A percentile compares a stretch with the other conserved stretches of the same genome.
These are phyloP conservation scores for Byssoonygena ceratinophila DNA, from an alignment of 2,329 filamentous ascomycete species.

Conservation along the genomic window DNA sequence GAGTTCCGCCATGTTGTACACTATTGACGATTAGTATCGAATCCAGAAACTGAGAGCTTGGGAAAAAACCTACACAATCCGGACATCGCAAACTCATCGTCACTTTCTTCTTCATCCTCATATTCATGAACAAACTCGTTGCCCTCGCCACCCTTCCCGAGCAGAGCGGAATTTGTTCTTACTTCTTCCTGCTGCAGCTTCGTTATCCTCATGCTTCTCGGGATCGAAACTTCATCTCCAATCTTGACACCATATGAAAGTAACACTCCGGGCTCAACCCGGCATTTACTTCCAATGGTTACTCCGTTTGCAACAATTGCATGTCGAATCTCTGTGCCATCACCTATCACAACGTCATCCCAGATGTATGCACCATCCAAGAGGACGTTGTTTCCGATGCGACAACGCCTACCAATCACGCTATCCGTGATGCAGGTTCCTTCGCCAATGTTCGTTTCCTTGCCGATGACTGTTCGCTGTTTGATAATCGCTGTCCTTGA, in stretches of 20 bases:
- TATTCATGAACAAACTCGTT: slow-evolving; percentile 57
- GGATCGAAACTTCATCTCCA: slow-evolving; percentile 46
- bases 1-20: slow-evolving; percentile 44
- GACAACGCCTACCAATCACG: slow-evolving; percentile 72
- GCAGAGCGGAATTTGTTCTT: slow-evolving; percentile 42
- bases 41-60: background rate
- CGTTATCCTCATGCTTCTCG: slow-evolving; percentile 35
- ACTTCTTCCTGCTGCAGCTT: slow-evolving; percentile 37
- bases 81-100: slow-evolving; percentile 51
- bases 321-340: slow-evolving; percentile 58
- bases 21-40: slow-evolving; percentile 18
- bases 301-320: slow-evolving; percentile 68
- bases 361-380: slow-evolving; percentile 77
- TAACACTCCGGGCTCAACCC: slow-evolving; percentile 60
- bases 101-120: slow-evolving; percentile 55
- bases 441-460: slow-evolving; percentile 63
- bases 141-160: slow-evolving; percentile 50
- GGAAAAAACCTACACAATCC: slow-evolving; percentile 10
- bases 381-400: slow-evolving; percentile 72
- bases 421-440: slow-evolving; percentile 61
- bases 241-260: slow-evolving; percentile 70
- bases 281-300: slow-evolving; percentile 59
- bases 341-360: slow-evolving; percentile 69
- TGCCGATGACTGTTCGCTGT: slow-evolving; percentile 63
- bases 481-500: slow-evolving; percentile 60